Percentiles rank a stretch among this genome's conserved stretches.
Conservation (phyloP, 2,329 filamentous ascomycete species). For the Hypoxylon sp. region DNA sequence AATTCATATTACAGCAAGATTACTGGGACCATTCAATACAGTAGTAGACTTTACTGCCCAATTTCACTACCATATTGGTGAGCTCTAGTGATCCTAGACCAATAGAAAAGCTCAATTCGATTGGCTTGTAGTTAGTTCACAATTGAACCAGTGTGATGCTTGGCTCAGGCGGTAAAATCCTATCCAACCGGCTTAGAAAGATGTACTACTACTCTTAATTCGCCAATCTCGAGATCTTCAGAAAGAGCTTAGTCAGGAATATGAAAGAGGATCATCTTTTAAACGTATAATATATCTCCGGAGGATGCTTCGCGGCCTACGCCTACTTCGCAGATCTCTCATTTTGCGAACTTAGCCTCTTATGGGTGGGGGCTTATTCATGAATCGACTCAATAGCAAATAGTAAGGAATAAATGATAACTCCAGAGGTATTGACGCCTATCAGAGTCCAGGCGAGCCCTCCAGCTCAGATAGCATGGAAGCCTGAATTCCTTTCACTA, state of each 20-base stretch:
- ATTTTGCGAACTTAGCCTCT: background rate
- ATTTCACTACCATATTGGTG: no score
- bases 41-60: no score
- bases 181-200: no score
- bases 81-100: no score
- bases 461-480: constrained; percentile 5
- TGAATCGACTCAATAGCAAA: background rate
- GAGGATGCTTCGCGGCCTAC: background rate
- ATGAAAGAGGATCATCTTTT: background rate
- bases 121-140: no score
- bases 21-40: no score
- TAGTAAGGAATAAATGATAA: background rate
- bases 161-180: no score
- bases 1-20: no score
- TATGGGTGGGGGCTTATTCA: background rate
- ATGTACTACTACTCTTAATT: background rate
- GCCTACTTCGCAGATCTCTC: no score
- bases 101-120: no score
- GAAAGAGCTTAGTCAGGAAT: background rate
- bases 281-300: background rate
- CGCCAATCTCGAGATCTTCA: background rate
- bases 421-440: background rate
- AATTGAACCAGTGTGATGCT: no score
- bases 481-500: background rate
- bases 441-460: background rate